Evolutionary conservation across 1,139 yeast genomes (phyloP), one percentile per base, ranked within the genome.

Genomic region (Suhomyces yuchorum): DNA sequence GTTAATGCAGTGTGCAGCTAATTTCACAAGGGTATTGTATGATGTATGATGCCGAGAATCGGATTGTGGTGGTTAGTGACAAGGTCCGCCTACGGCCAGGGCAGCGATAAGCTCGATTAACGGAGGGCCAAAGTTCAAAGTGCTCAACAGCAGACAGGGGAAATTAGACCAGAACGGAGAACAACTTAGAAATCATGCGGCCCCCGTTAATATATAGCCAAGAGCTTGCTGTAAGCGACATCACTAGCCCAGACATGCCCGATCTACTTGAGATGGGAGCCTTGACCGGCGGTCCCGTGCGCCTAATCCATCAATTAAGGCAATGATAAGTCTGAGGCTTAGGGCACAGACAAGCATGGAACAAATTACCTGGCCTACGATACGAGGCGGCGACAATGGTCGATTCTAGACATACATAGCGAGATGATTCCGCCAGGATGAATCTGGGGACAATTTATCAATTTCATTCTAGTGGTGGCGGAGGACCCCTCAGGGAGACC

Each of bases 291-390:
- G 23, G 24, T 4, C 18, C 18, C 18, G 37, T 8, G 23, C 14
- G 3, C 23, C 8, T 12, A 34, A 18, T 18, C 37, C 6, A 34
- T 9, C 8, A 12, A 19, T 17, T 18, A 34, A 12, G 30, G 14
- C 12, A 26, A 5, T 12, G 37, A 34, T 34, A 34, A 34, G 37
- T 34, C 23, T 14, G 37, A 34, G 37, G 37, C 37, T 34, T 34
- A 34, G 37, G 23, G 37, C 37, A 18, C 7, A 17, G 8, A 8
- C 23, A 14, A 34, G 37, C 37, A 34, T 17, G 37, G 37, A 34
- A 34, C 37, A 34, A 34, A 14, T 3, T 11, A 3, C 7, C 18
- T 5, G 33, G 15, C 14, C 23, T 19, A 18, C 15, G 37, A 34
- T 34, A 34, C 37, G 37, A 34, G 37, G 37, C 37, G 34, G 18